Conservation (phyloP, 345 rosid species). For the Eucalyptus camaldulensis region DNA sequence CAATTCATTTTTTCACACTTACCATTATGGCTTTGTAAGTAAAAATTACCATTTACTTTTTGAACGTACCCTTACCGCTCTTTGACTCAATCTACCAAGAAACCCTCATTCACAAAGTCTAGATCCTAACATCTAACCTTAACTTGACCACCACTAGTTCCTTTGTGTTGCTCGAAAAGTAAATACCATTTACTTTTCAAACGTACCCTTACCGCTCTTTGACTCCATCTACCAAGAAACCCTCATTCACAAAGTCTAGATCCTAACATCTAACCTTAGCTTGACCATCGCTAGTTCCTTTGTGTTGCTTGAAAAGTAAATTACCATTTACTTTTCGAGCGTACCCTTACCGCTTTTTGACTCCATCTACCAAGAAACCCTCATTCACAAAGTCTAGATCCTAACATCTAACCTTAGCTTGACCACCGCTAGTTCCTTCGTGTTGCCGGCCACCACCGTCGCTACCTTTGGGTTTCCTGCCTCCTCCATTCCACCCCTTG, state of each 20-base stretch:
- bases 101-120: background rate
- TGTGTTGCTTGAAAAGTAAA: background rate
- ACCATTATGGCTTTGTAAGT: background rate
- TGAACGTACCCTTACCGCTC: background rate
- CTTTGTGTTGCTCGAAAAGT: background rate
- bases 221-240: background rate
- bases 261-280: background rate
- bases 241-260: background rate
- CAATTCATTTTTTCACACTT: background rate
- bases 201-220: no score
- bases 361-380: background rate
- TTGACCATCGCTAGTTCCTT: background rate
- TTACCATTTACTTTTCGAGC: no score
- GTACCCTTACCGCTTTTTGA: no score
- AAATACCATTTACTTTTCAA: background rate
- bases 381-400: background rate
- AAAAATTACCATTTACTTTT: background rate
- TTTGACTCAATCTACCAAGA: background rate
- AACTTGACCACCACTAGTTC: background rate
- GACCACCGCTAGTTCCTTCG: background rate
- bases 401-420: background rate
- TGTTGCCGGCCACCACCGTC: background rate
- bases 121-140: background rate
- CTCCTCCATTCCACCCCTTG: background rate
- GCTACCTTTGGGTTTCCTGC: background rate